These are phyloP conservation scores for Populus pruinosa DNA, from an alignment of 345 rosid species.

Conservation along the genomic window DNA sequence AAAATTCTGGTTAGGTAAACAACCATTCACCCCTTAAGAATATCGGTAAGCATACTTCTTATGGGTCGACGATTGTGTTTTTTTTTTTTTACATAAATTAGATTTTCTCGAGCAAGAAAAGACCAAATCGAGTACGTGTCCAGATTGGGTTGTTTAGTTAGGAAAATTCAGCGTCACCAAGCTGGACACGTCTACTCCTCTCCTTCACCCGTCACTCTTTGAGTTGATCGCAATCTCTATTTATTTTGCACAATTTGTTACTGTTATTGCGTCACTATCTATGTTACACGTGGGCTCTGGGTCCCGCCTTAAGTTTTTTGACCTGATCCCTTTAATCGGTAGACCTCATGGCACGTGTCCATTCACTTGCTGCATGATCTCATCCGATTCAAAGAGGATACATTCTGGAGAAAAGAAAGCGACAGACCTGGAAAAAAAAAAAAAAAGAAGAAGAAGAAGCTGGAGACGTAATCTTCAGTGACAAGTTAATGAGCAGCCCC, in stretches of 20 bases:
- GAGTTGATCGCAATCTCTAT: background rate
- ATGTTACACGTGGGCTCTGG: background rate
- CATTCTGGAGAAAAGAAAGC: background rate
- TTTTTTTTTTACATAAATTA: too few species aligned
- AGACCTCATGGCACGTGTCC: background rate
- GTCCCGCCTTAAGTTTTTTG: background rate
- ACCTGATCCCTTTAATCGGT: background rate
- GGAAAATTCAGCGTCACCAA: background rate
- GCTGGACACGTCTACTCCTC: constrained; percentile 11
- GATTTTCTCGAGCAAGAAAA: background rate
- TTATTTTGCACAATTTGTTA: too few species aligned
- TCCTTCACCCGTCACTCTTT: background rate
- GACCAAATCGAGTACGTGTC: constrained; percentile 2
- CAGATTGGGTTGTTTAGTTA: background rate
- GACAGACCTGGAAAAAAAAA: too few species aligned
- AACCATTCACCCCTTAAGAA: background rate
- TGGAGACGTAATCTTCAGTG: background rate
- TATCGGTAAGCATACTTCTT: too few species aligned
- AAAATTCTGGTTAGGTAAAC: background rate
- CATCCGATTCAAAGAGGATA: background rate
- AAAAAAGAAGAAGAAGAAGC: background rate
- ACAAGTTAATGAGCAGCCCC: background rate
- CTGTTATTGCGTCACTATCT: background rate
- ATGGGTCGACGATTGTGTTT: too few species aligned
- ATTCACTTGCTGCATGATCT: background rate